Evolutionary conservation across 768 basidiomycete species (phyloP), one percentile per base, ranked within the genome.

Genomic region (Amyloporia xantha): DNA sequence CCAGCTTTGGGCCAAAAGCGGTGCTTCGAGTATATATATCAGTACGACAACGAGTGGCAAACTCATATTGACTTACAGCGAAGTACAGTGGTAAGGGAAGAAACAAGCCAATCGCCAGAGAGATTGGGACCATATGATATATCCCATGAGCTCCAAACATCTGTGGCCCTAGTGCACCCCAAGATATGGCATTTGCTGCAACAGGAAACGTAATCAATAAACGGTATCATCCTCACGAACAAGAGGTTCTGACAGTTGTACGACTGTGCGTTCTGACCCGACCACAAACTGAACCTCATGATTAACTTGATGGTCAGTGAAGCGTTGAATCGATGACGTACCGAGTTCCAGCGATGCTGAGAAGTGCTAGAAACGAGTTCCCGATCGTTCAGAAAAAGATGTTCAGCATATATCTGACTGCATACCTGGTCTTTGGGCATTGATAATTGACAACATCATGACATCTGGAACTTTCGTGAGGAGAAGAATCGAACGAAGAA

Each of bases 41-140:
- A 7, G 9, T 15, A 33, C 30, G 15, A 5, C 9, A 26, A 21
- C 10, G 41, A 19, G 20, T 12, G 19, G 23, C 24, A 13, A 13
- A 21, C 6, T 7, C 11, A 11, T 12, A 41, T 6, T 15, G 30
- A 51, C 60, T 27, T 51, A 61, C 60, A 26, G 23, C 51, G 11
- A 80, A 47, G 68, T 71, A 80, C 72, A 80, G 78, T 1, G 78
- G 79, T 24, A 82, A 58, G 1, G 79, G 79, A 0, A 76, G 69
- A 19, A 66, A 68, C 19, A 81, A 68, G 13, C 78, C 78, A 47
- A 77, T n/a, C 73, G 53, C 41, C 71, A 74, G 53, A 67, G 69
- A 71, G 73, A 58, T 41, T 23, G 43, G 48, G 40, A 60, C 35
- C 46, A 57, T 51, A 47, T 41, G 47, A 51, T 53, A 55, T 25